Conservation (phyloP, 345 rosid species). For the Capsella bursapastoris region DNA sequence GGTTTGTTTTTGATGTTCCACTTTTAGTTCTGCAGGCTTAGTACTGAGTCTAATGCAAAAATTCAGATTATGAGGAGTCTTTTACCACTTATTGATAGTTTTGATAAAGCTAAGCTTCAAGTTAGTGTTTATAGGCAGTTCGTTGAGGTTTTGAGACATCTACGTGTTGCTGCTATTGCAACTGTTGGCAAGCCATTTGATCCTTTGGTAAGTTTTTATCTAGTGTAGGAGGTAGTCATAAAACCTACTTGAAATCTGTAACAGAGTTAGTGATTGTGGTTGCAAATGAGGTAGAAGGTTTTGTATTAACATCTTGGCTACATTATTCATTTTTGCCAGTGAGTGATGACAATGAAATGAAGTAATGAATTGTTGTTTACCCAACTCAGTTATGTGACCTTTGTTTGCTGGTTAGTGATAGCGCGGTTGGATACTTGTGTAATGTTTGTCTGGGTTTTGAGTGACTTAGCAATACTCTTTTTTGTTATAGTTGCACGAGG, state of each 20-base stretch:
- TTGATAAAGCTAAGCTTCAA: constrained; percentile 76
- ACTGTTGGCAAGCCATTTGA: constrained; percentile 89
- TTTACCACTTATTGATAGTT: constrained; percentile 79
- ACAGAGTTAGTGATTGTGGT: neutral
- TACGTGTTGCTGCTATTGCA: constrained; percentile 70
- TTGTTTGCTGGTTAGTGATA: neutral
- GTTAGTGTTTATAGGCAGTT: constrained; percentile 83
- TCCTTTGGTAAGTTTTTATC: constrained; percentile 61
- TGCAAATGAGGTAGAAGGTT: neutral
- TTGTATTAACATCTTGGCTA: neutral
- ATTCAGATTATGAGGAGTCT: constrained; percentile 71
- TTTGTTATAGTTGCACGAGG: constrained; percentile 63
- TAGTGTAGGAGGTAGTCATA: neutral
- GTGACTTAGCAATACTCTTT: neutral
- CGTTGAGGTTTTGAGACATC: constrained; percentile 82
- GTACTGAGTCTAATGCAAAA: constrained; percentile 58
- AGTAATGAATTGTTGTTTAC: too few relatives aligned
- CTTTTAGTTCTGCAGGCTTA: constrained; percentile 51
- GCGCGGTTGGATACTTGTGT: neutral
- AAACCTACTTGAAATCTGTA: neutral
- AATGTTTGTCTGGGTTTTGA: constrained; percentile 8
- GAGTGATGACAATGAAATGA: neutral
- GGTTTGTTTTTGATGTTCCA: neutral
- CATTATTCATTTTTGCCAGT: neutral
- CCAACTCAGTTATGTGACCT: neutral